phyloP scores from a whole-genome alignment of 2,329 filamentous ascomycete genomes.

The Ustulina deusta region DNA sequence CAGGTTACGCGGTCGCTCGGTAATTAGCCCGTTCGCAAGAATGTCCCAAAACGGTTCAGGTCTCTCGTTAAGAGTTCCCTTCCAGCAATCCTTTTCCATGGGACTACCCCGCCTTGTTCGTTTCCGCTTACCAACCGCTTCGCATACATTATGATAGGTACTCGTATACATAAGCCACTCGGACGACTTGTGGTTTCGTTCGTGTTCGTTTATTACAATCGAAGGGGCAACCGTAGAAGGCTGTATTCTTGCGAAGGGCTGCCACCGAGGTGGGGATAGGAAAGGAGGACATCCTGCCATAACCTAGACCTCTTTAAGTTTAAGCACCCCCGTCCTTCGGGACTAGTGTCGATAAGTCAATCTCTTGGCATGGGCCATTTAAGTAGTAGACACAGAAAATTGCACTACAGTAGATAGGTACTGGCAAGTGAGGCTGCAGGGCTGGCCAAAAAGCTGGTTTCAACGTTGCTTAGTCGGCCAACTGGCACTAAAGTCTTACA shows the following conservation, averaged over 20 bases:
- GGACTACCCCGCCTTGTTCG: background rate
- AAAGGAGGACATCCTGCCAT: background rate
- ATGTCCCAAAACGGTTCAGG: constrained; percentile 39
- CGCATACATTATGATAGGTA: too few species aligned
- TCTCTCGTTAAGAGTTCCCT: constrained; percentile 1
- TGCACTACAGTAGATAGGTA: background rate
- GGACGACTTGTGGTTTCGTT: background rate
- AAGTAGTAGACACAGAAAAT: background rate
- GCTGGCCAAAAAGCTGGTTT: background rate
- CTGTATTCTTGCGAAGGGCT: background rate
- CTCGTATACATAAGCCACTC: background rate
- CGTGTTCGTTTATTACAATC: background rate
- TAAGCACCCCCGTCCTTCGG: background rate
- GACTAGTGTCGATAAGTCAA: background rate
- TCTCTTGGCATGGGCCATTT: background rate
- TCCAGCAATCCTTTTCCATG: background rate
- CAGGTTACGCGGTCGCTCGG: background rate
- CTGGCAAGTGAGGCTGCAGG: background rate
- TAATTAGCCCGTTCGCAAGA: constrained; percentile 38
- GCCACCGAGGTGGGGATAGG: background rate
- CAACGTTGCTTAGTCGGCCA: background rate
- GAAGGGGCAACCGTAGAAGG: background rate
- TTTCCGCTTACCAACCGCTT: background rate
- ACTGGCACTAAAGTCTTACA: background rate
- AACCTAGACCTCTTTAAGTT: background rate